Evolutionary conservation across 192 early-diverging fungal genomes (phyloP), one percentile per base, ranked within the genome.

Genomic region (Coemansia sp.): DNA sequence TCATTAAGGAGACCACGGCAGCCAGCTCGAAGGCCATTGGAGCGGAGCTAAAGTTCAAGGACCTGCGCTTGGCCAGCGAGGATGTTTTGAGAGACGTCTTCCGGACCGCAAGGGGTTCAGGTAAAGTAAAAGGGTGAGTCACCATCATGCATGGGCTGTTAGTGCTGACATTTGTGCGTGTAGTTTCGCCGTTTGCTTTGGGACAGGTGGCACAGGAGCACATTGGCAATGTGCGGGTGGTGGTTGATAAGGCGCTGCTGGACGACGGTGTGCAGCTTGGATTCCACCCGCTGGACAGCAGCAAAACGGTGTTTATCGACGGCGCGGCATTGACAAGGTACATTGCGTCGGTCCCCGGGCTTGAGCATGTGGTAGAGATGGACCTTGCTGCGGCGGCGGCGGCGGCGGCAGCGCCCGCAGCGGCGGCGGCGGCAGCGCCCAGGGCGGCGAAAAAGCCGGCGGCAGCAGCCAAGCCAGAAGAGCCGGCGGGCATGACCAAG

Each of bases 121-220:
- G 85, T 86, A 83, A 21, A 64, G 40, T 38, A 20, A 35, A 10
- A 35, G 33, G 6, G 10, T 35, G 58, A 50, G 39, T 44, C 49
- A 44, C 38, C 20, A 31, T 31, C 6, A 35, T 35, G 41, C 15
- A 19, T 0, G 1, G 15, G 3, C 0, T 52, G 1, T 14, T 18
- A 5, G 2, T 35, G 33, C 33, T 35, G 33, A 35, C 18, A 14
- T 7, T 10, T 44, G 14, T 43, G 7, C 5, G 16, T 58, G 53
- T 59, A 86, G 89, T 87, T 8, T 88, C 90, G 57, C 90, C 90
- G 16, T 91, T 92, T 72, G 78, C 83, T 11, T 65, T 91, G 55
- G 72, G 68, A 20, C 81, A 86, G 55, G 82, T 91, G 16, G 53
- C 75, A 26, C 74, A 84, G 68, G 74, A 62, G 35, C 55, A 55